Percentiles rank a stretch among this genome's conserved stretches.
Evolutionary conservation across 345 rosid genomes (phyloP).

Genomic region (Hirschfeldia incana): DNA sequence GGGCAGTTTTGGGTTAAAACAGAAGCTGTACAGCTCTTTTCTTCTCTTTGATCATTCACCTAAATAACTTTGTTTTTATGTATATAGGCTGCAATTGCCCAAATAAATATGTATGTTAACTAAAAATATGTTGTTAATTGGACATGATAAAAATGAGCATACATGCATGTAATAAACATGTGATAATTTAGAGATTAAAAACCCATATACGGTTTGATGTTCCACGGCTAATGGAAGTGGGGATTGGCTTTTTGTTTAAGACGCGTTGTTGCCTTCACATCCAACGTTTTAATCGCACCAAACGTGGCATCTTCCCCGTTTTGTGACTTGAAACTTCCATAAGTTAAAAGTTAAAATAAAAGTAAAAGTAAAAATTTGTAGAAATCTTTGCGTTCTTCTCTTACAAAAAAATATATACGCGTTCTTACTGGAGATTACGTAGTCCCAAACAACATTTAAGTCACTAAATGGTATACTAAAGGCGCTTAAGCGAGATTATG

Average conservation of each 20-base stretch:
- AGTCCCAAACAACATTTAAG: too few relatives aligned
- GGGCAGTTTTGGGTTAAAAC: too few relatives aligned
- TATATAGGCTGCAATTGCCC: too few relatives aligned
- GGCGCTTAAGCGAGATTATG: conserved; percentile 20
- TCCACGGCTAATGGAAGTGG: conserved; percentile 25
- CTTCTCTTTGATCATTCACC: too few relatives aligned
- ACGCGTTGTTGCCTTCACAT: conserved; percentile 22
- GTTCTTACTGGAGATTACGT: too few relatives aligned
- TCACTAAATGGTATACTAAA: neutral
- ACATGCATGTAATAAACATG: neutral
- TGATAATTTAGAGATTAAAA: neutral
- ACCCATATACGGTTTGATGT: conserved; percentile 10
- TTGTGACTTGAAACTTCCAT: neutral
- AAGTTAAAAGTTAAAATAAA: neutral
- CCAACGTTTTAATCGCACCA: conserved; percentile 5
- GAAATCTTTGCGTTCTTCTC: neutral
- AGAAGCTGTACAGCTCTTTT: too few relatives aligned
- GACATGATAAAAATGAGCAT: neutral
- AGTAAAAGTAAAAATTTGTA: neutral
- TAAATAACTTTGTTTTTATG: too few relatives aligned
- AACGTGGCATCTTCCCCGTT: conserved; percentile 15
- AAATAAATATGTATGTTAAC: neutral
- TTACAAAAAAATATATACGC: too few relatives aligned
- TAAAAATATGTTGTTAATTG: neutral
- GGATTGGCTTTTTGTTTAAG: conserved; percentile 5